Conservation (phyloP, 2,329 filamentous ascomycete species). For the Colletotrichum godetiae region DNA sequence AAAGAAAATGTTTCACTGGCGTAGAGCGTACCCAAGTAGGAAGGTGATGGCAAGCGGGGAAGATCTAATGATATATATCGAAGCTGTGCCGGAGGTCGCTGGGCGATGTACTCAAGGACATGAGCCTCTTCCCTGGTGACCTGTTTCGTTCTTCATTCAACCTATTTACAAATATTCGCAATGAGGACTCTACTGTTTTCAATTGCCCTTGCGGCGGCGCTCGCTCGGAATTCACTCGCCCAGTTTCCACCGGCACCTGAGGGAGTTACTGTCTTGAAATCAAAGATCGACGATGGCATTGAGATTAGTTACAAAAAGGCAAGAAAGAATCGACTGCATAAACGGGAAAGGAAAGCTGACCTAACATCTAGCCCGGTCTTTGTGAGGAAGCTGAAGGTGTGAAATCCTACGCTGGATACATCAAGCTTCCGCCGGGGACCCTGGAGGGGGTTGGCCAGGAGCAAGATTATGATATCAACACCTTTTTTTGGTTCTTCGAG, state of each 20-base stretch:
- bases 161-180: background rate
- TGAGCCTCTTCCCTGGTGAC: no score
- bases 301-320: constrained; percentile 69
- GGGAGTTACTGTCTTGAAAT: constrained; percentile 58
- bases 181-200: background rate
- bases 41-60: constrained; percentile 14
- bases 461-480: constrained; percentile 55
- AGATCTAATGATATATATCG: background rate
- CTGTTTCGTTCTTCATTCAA: no score
- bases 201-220: constrained; percentile 40
- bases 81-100: background rate
- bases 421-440: constrained; percentile 58
- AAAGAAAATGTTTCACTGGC: background rate
- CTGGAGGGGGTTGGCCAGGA: constrained; percentile 49
- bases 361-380: constrained; percentile 59
- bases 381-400: constrained; percentile 64
- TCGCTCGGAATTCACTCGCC: constrained; percentile 36
- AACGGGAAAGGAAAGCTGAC: background rate
- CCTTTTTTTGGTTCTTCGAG: constrained; percentile 54
- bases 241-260: constrained; percentile 41
- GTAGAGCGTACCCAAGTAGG: constrained; percentile 18
- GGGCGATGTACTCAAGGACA: no score
- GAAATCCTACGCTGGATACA: constrained; percentile 72
- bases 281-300: constrained; percentile 67
- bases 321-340: constrained; percentile 25